Base-by-base conservation (phyloP, 805 yeast genomes). In the Monosporozyma yasuniensis region DNA sequence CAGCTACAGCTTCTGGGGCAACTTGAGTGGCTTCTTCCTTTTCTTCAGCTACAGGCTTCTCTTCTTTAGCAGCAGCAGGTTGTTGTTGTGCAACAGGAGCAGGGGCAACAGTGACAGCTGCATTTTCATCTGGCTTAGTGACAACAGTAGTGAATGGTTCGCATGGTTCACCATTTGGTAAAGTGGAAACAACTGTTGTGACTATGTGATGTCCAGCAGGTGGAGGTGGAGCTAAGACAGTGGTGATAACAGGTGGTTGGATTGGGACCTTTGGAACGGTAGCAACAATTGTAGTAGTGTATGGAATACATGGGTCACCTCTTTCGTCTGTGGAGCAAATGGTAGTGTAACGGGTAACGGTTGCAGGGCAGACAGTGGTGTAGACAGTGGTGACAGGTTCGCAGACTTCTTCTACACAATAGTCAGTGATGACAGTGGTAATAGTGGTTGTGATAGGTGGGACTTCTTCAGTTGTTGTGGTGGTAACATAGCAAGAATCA, bases 11-110 rank as follows among this genome's bases (percentile, higher is more conserved):
- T 5, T 4, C 27, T 25, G 4, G 27, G 8, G 27, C 8, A 8
- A 25, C 27, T n/a, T n/a, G n/a, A 56, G 5, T 56, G 53, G 2
- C 55, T 25, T 25, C 27, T 25, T 4, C 7, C 8, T 25, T 25
- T 25, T 4, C 27, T 25, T 25, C 27, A 25, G 27, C 4, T 5
- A 25, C 27, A 25, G 27, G 27, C n/a, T n/a, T n/a, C n/a, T n/a
- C n/a, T n/a, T n/a, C n/a, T n/a, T n/a, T n/a, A 25, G 27, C 27
- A 8, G 8, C 27, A 25, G 27, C 4, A 25, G 8, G 7, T 5
- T 4, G 27, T 5, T 4, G 7, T 4, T 5, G 7, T 5, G 27
- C 4, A 8, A 25, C 27, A 25, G 27, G 27, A 25, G 27, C 27
- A 25, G 27, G 27, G 8, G 8, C 27, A 25, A 8, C 7, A 5